Base-by-base conservation (phyloP, 495 filamentous ascomycete species). In the Recurvomyces mirabilis region DNA sequence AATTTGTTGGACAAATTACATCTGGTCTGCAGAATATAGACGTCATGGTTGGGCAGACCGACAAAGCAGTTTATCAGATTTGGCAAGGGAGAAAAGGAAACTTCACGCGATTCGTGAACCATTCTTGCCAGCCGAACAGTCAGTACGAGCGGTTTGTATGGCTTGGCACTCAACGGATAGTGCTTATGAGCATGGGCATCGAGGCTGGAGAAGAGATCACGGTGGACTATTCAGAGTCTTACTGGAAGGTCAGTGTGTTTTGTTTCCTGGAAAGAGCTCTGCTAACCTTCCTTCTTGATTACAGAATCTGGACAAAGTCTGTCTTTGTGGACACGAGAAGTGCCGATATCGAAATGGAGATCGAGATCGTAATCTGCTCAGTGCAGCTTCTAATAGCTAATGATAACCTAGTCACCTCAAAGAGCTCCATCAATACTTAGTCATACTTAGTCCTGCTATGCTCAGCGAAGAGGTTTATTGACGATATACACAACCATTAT, bases 31-130 rank as follows among this genome's bases (percentile, higher is more conserved):
- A 44, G 28, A 56, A 58, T 22, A 20, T 64, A 23, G 64, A 68
- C 41, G 61, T 65, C 22, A 68, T 67, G 64, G 40, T 60, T 4
- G 56, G 57, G 0, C 47, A 54, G 35, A 59, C 56, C 1, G 32
- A 49, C 11, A 24, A 26, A 21, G 34, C 41, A 17, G 47, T 32
- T 5, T 64, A 64, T 37, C 61, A 64, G 50, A 62, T 64, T 22
- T 62, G 42, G 51, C 55, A 58, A 53, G 65, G 62, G 0, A 32
- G 46, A 18, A 51, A 57, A 44, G 65, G 66, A 9, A 68, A 69
- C 47, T 64, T 65, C 41, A 69, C 65, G 11, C 57, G 65, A 5
- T 68, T 69, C 36, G 56, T 66, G 37, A 66, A 66, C 36, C 65
- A 68, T 40, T 62, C 55, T n/a, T 67, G 63, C 43, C 44, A 54